phyloP scores from a whole-genome alignment of 257 asterid species.

The Fraxinus quadrangulata region DNA sequence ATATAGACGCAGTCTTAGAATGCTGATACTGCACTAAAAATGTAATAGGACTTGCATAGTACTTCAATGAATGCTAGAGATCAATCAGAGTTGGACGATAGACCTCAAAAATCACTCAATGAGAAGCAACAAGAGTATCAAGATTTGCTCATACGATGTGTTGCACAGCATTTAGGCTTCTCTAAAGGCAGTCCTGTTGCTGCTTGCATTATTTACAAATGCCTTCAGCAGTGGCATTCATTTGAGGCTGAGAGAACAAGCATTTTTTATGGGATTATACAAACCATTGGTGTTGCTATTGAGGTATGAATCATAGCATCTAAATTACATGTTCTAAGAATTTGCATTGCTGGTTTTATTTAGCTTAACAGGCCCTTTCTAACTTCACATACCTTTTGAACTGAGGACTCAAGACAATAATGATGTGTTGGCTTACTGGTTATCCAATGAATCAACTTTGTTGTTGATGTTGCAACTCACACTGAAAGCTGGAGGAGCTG shows the following conservation, averaged over 20 bases:
- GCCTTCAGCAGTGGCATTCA: slow-evolving; percentile 90
- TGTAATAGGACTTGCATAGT: slow-evolving; percentile 71
- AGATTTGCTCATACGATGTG: slow-evolving; percentile 83
- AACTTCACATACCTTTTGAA: slow-evolving; percentile 22
- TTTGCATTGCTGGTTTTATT: not conserved
- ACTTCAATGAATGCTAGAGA: slow-evolving; percentile 72
- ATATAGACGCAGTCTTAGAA: slow-evolving; percentile 16
- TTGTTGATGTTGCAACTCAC: slow-evolving; percentile 89
- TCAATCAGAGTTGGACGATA: slow-evolving; percentile 62
- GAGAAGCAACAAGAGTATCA: slow-evolving; percentile 95
- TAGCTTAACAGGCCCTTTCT: not conserved
- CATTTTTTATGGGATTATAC: slow-evolving; percentile 90
- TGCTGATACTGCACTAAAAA: slow-evolving; percentile 11
- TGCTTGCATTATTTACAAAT: slow-evolving; percentile 92
- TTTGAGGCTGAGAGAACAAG: slow-evolving; percentile 93
- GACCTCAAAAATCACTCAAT: slow-evolving; percentile 85
- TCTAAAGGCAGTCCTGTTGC: slow-evolving; percentile 83
- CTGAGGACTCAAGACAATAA: slow-evolving; percentile 84
- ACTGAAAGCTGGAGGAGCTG: slow-evolving; percentile 85
- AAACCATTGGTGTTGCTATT: slow-evolving; percentile 27
- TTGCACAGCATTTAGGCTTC: slow-evolving; percentile 93
- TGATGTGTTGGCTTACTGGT: slow-evolving; percentile 85
- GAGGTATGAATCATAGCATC: too few species aligned
- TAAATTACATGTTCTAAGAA: not conserved
- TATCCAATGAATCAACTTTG: slow-evolving; percentile 94